Conservation (phyloP, 75 land plant species). For the Pinus taeda region DNA sequence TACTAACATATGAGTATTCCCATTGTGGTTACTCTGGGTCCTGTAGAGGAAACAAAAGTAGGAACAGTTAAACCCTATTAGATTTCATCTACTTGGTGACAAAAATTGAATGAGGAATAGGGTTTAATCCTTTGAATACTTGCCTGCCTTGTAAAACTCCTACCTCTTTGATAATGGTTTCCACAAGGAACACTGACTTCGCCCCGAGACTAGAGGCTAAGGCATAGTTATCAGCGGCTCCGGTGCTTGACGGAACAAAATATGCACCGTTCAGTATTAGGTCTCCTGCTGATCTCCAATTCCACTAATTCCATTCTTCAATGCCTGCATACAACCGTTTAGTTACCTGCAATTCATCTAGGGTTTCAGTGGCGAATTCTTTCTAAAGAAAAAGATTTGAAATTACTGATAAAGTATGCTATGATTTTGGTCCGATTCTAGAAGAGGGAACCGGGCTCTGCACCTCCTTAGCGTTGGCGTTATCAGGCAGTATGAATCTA, state of each 20-base stretch:
- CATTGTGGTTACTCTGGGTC: not conserved
- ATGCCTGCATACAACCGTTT: slow-evolving; percentile 64
- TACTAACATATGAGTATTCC: not conserved
- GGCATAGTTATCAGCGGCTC: too few species aligned
- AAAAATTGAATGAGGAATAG: not conserved
- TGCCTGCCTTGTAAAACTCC: slow-evolving; percentile 38
- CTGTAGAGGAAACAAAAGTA: not conserved
- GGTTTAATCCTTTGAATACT: not conserved
- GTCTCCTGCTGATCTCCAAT: slow-evolving; percentile 87
- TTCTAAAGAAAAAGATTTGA: not conserved
- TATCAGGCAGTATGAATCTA: too few species aligned
- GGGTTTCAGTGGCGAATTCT: not conserved
- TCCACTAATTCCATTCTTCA: slow-evolving; percentile 61
- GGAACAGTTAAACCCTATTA: not conserved
- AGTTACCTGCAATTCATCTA: slow-evolving; percentile 50
- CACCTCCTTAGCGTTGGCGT: too few species aligned
- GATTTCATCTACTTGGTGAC: not conserved
- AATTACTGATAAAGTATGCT: too few species aligned
- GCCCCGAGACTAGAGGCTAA: slow-evolving; percentile 65
- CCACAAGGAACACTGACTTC: slow-evolving; percentile 50
- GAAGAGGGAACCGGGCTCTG: too few species aligned
- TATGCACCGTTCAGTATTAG: slow-evolving; percentile 79
- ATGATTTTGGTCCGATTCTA: too few species aligned
- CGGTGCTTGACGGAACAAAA: slow-evolving; percentile 67
- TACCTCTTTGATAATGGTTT: slow-evolving; percentile 39